A percentile compares a stretch with the other conserved stretches of the same genome.
Conservation (phyloP, 306 rosid species). For the Ormosia emarginata region DNA sequence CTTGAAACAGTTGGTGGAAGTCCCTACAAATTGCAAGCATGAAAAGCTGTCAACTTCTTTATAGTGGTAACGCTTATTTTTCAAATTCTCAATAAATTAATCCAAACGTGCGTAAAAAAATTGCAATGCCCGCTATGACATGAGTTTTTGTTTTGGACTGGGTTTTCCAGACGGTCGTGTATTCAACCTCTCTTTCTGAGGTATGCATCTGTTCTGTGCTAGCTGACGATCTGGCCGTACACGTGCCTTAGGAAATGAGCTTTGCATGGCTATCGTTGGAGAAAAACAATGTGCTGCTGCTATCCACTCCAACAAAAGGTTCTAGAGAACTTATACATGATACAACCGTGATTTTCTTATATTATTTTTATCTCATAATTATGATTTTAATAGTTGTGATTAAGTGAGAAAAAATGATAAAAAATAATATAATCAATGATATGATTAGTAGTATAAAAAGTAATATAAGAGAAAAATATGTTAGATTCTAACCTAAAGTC, state of each 20-base stretch:
- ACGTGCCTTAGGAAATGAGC: constrained; percentile 13
- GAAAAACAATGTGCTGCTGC: neutral
- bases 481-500: too few species aligned
- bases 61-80: too few species aligned
- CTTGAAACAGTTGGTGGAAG: constrained; percentile 2
- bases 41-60: constrained; percentile 13
- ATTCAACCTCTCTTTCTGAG: neutral
- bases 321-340: neutral
- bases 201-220: constrained; percentile 12
- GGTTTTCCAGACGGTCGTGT: neutral
- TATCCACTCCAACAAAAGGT: neutral
- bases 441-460: too few species aligned
- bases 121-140: too few species aligned
- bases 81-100: too few species aligned
- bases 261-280: neutral
- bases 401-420: too few species aligned
- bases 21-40: constrained; percentile 8
- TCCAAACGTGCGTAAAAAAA: too few species aligned
- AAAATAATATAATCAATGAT: too few species aligned
- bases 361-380: too few species aligned
- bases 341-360: too few species aligned
- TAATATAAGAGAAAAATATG: too few species aligned
- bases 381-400: too few species aligned
- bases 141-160: neutral
- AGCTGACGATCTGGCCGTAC: neutral